These are phyloP conservation scores for Crithidia sp. DNA, from an alignment of 208 protist species.

Conservation along the genomic window DNA sequence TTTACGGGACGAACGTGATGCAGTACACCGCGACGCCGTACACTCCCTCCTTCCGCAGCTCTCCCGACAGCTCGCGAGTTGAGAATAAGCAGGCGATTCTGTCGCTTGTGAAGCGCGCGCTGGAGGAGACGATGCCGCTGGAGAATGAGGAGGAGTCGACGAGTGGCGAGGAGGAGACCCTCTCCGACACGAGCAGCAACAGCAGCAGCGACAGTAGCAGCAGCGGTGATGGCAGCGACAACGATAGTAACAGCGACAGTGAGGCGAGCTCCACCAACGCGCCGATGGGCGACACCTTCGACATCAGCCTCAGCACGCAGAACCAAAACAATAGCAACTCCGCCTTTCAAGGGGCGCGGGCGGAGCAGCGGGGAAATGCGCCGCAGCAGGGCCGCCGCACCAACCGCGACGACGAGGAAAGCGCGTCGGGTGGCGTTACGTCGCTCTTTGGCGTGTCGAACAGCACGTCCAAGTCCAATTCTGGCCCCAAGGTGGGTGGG, in stretches of 20 bases:
- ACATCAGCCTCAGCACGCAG: conserved; percentile 20
- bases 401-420: conserved; percentile 11
- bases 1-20: conserved; percentile 72
- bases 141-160: conserved; percentile 36
- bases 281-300: not conserved
- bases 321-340: conserved; percentile 8
- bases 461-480: conserved; percentile 9
- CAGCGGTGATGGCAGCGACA: conserved; percentile 12
- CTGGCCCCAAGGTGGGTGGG: not conserved
- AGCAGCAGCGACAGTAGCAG: conserved; percentile 12
- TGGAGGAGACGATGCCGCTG: conserved; percentile 37
- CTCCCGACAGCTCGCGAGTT: conserved; percentile 30
- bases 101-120: conserved; percentile 38
- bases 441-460: conserved; percentile 6
- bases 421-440: not conserved
- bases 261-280: conserved; percentile 7
- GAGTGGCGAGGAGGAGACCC: conserved; percentile 33
- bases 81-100: conserved; percentile 76
- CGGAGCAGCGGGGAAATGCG: too few species aligned
- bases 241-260: conserved; percentile 7
- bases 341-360: not conserved
- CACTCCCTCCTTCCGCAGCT: conserved; percentile 40
- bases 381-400: not conserved
- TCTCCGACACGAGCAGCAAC: conserved; percentile 6
- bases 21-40: conserved; percentile 58